A percentile compares a stretch with the other conserved stretches of the same genome.
phyloP scores from a whole-genome alignment of 768 basidiomycete species.

The Sarcodon sp. region DNA sequence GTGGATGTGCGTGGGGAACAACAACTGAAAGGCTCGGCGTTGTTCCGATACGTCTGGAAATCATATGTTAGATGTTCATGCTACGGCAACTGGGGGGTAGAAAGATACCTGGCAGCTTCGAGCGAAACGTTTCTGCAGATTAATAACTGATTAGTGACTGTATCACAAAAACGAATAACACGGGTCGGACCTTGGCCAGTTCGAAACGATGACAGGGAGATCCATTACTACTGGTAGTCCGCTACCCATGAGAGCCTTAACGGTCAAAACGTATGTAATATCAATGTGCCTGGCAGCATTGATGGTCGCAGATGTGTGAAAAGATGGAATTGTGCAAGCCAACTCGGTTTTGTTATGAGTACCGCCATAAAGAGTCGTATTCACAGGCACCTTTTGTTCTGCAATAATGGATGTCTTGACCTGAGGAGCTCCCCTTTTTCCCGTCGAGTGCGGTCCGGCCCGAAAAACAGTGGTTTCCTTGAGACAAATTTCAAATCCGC shows the following conservation, averaged over 20 bases:
- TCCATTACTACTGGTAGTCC: constrained; percentile 56
- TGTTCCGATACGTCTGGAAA: constrained; percentile 32
- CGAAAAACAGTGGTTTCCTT: constrained; percentile 69
- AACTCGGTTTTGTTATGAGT: constrained; percentile 64
- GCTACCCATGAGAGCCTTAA: constrained; percentile 68
- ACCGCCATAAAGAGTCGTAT: constrained; percentile 63
- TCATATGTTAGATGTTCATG: background rate
- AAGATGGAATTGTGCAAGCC: constrained; percentile 50
- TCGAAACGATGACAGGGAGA: constrained; percentile 70
- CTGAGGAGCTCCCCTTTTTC: constrained; percentile 49
- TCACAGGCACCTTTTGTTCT: constrained; percentile 62
- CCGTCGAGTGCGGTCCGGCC: constrained; percentile 38
- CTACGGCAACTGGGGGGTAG: background rate
- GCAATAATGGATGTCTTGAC: constrained; percentile 40
- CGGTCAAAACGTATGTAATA: constrained; percentile 64
- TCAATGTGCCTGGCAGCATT: constrained; percentile 79
- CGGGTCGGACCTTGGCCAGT: constrained; percentile 64
- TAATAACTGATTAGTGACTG: background rate
- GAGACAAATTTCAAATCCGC: constrained; percentile 74
- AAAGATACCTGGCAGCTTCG: constrained; percentile 44
- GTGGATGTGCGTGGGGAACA: constrained; percentile 7
- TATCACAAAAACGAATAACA: constrained; percentile 7
- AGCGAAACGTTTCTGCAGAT: constrained; percentile 48
- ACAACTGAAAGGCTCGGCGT: constrained; percentile 25
- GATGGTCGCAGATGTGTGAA: constrained; percentile 71